Conservation (phyloP, 2,329 filamentous ascomycete genomes). For the Curvularia verruculosa region DNA sequence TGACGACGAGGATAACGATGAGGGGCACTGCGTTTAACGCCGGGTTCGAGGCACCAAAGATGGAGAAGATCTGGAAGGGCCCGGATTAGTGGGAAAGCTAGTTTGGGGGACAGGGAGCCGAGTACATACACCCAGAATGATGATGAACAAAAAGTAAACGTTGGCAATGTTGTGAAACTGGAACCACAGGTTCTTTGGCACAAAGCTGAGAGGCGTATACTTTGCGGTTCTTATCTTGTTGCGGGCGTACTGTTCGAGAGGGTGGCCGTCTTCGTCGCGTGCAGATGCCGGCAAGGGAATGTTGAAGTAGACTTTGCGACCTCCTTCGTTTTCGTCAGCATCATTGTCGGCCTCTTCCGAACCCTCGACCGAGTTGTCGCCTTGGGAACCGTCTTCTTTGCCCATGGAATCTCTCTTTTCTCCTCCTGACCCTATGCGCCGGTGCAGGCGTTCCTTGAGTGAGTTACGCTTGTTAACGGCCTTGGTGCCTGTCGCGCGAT, state of each 20-base stretch:
- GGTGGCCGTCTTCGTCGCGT: constrained; percentile 80
- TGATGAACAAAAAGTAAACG: constrained; percentile 95
- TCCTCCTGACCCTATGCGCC: constrained; percentile 61
- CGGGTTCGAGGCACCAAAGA: constrained; percentile 91
- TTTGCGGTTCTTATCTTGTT: constrained; percentile 99
- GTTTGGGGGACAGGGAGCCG: constrained; percentile 11
- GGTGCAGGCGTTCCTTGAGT: constrained; percentile 77
- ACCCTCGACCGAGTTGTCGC: constrained; percentile 54
- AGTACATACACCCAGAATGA: constrained; percentile 85
- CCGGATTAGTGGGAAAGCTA: constrained; percentile 25
- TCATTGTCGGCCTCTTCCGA: constrained; percentile 50
- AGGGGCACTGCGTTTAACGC: constrained; percentile 88
- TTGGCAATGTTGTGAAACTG: constrained; percentile 99
- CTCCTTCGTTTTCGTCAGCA: constrained; percentile 45
- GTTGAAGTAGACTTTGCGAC: constrained; percentile 81
- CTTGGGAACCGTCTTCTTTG: constrained; percentile 42
- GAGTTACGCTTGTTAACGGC: constrained; percentile 80
- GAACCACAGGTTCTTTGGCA: constrained; percentile 96
- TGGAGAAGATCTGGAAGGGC: constrained; percentile 79
- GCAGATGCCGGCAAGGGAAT: constrained; percentile 74
- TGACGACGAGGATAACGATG: constrained; percentile 88
- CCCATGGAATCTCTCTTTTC: constrained; percentile 65
- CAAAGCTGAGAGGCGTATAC: constrained; percentile 92
- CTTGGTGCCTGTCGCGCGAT: constrained; percentile 77
- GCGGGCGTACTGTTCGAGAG: constrained; percentile 72